Conservation (phyloP, 768 basidiomycete genomes). For the Amanita phalloides region DNA sequence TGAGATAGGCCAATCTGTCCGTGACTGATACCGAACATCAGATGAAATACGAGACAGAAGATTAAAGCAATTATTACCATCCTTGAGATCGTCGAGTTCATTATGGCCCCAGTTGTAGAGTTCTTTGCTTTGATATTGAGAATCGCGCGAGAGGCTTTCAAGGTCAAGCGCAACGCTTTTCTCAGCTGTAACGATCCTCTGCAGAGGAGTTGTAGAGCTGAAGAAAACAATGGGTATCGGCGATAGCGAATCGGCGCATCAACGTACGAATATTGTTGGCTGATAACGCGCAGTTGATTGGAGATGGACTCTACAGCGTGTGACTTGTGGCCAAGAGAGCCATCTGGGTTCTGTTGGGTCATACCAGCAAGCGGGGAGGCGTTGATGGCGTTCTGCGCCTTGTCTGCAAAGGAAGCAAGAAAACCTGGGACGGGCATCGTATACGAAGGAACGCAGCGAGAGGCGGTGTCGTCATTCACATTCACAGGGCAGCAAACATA, state of each 20-base stretch:
- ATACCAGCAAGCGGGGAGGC: slow-evolving; percentile 48
- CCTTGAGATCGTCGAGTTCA: slow-evolving; percentile 63
- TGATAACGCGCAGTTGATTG: slow-evolving; percentile 61
- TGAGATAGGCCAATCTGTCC: slow-evolving; percentile 74
- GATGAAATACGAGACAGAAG: slow-evolving; percentile 6
- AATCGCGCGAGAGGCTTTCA: slow-evolving; percentile 54
- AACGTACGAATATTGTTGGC: slow-evolving; percentile 64
- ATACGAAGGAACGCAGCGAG: slow-evolving; percentile 8
- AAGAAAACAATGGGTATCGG: slow-evolving; percentile 6
- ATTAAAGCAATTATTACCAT: slow-evolving; percentile 34
- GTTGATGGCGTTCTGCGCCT: slow-evolving; percentile 63
- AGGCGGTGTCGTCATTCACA: slow-evolving; percentile 11
- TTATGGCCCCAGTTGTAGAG: slow-evolving; percentile 77
- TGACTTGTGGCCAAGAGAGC: slow-evolving; percentile 34
- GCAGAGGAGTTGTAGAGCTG: slow-evolving; percentile 53
- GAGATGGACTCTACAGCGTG: slow-evolving; percentile 53
- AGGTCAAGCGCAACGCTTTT: slow-evolving; percentile 74
- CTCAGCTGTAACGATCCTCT: slow-evolving; percentile 69
- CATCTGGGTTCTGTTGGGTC: slow-evolving; percentile 9
- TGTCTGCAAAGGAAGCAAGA: slow-evolving; percentile 59
- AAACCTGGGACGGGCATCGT: slow-evolving; percentile 53
- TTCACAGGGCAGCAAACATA: slow-evolving; percentile 18
- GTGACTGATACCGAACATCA: slow-evolving; percentile 35
- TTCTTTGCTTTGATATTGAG: slow-evolving; percentile 72
- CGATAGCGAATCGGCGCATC: background rate